Conservation (phyloP, 2,329 filamentous ascomycete species). For the Claviceps cyperi region DNA sequence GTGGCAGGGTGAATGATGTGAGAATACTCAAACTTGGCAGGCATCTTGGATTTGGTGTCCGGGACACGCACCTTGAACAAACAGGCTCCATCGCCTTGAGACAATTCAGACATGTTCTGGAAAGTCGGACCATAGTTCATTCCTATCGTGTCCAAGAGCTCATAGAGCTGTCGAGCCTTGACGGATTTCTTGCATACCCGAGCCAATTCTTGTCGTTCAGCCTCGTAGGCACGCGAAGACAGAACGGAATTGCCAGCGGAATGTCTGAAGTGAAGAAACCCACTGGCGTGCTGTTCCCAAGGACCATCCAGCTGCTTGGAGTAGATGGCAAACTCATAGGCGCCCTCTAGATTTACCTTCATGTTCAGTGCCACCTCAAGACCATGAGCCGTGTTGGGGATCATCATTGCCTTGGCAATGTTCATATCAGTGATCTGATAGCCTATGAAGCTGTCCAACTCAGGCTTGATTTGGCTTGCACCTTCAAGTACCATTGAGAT, state of each 20-base stretch:
- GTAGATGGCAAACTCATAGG: constrained; percentile 28
- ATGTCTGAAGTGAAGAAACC: constrained; percentile 17
- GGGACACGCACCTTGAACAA: constrained; percentile 27
- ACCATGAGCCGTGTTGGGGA: constrained; percentile 30
- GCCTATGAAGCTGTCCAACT: constrained; percentile 14
- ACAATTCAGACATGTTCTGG: constrained; percentile 28
- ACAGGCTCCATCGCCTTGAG: constrained; percentile 19
- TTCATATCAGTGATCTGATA: constrained; percentile 31
- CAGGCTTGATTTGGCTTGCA: constrained; percentile 23
- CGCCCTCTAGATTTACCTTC: constrained; percentile 12
- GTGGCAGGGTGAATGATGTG: constrained; percentile 44
- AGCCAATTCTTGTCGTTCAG: constrained; percentile 12
- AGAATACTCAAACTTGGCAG: constrained; percentile 34
- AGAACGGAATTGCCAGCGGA: constrained; percentile 9
- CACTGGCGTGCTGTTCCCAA: constrained; percentile 30
- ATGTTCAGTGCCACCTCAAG: constrained; percentile 36
- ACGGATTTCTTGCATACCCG: constrained; percentile 19
- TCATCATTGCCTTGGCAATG: constrained; percentile 36
- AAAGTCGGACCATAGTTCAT: constrained; percentile 37
- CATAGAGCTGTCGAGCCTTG: constrained; percentile 33
- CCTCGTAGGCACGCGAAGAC: constrained; percentile 10
- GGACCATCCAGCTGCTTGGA: constrained; percentile 25
- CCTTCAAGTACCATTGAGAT: constrained; percentile 34
- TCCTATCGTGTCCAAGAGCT: constrained; percentile 33
- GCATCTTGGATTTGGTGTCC: constrained; percentile 38